Base-by-base conservation (phyloP, 2,329 filamentous ascomycete species). In the Penicillium sp. region DNA sequence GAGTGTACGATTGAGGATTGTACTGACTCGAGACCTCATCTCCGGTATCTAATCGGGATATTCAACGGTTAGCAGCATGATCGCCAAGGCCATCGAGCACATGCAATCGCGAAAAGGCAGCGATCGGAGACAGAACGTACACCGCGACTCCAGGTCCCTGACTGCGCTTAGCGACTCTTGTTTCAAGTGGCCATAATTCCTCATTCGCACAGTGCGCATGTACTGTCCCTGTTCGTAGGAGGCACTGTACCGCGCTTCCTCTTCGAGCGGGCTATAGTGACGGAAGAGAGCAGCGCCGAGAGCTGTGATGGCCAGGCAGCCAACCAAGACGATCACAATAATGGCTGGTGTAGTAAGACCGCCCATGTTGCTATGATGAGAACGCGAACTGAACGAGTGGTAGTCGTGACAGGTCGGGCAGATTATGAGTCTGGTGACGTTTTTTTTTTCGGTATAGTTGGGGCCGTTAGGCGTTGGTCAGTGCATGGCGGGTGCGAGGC, bases 131-230 rank as follows among this genome's bases (percentile, higher is more conserved):
- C 13, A 16, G 3, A 26, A 62, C 68, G 11, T 65, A 71, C 70
- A 69, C 49, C 60, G 63, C 13, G 70, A 68, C 43, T 71, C 70
- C 5, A 70, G 28, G 37, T 71, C 70, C 28, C 49, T 60, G 2
- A 16, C 51, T n/a, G 42, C 33, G n/a, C 54, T 25, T 46, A 65
- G 49, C 6, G 70, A 70, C 43, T 70, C 68, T 8, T 64, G 65
- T 13, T 63, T 68, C 19, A 73, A 65, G 42, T 65, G 37, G 0
- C 64, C 61, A 19, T 71, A 61, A 25, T 71, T 74, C 45, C 70
- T 65, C 60, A 71, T 45, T 3, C 74, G 70, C 28, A 76, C 68
- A 0, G 65, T 59, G 3, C 71, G 71, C 74, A 76, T 76, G 57
- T 76, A 76, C 13, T 64, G 53, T 30, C 68, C 63, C 42, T 76